A percentile compares a stretch with the other conserved stretches of the same genome.
phyloP scores from a whole-genome alignment of 148 eudicot species.

The Amaranthus cruentus region DNA sequence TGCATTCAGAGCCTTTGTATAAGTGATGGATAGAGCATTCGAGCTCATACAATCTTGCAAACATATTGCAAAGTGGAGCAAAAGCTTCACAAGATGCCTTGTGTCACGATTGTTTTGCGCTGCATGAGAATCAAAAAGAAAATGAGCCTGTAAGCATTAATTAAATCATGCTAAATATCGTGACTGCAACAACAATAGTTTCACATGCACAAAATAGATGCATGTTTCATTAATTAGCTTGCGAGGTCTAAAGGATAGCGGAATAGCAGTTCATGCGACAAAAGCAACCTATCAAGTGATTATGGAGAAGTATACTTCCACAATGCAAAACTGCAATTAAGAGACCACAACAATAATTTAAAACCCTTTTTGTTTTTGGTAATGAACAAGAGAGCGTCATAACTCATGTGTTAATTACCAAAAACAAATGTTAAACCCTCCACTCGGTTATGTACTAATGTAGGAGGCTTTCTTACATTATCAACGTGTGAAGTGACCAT shows the following conservation, averaged over 20 bases:
- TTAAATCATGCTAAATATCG: neutral
- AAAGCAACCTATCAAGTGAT: neutral
- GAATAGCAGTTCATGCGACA: neutral
- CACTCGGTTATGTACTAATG: too few relatives aligned
- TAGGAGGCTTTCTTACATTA: too few relatives aligned
- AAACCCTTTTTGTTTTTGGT: too few relatives aligned
- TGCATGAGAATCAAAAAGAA: constrained; percentile 31
- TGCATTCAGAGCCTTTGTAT: constrained; percentile 76
- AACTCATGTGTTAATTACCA: too few relatives aligned
- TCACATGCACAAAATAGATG: neutral
- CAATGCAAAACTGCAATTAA: too few relatives aligned
- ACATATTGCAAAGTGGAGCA: constrained; percentile 75
- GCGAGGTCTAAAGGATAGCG: neutral
- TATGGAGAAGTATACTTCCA: too few relatives aligned
- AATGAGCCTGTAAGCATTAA: constrained; percentile 6
- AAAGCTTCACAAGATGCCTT: constrained; percentile 82
- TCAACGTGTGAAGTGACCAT: too few relatives aligned
- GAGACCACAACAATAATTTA: too few relatives aligned
- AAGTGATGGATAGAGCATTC: constrained; percentile 42
- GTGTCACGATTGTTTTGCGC: constrained; percentile 70
- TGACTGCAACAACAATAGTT: neutral
- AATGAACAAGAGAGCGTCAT: too few relatives aligned
- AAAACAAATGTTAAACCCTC: too few relatives aligned
- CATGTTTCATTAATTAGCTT: neutral
- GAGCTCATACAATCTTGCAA: constrained; percentile 71